Conservation (phyloP, 2,329 filamentous ascomycete species). For the Alternaria sp. region DNA sequence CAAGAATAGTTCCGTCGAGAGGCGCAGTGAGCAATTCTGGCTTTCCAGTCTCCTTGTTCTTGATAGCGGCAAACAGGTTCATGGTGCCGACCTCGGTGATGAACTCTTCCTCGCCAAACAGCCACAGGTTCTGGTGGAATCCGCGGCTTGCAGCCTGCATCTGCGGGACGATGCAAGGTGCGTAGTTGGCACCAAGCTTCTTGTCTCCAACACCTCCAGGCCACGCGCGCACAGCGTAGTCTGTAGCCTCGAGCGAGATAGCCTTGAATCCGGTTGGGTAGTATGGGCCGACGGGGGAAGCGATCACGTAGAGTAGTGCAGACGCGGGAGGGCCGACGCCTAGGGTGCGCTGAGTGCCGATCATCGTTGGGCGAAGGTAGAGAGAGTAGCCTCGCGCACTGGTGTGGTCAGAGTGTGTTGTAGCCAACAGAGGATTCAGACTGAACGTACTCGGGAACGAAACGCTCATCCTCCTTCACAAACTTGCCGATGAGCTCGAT, state of each 20-base stretch:
- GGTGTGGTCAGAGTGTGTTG: constrained; percentile 13
- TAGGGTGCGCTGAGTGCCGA: constrained; percentile 93
- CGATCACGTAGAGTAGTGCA: constrained; percentile 92
- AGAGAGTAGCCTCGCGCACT: constrained; percentile 83
- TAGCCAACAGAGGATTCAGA: background rate
- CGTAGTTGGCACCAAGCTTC: constrained; percentile 98
- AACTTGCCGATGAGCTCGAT: constrained; percentile 84
- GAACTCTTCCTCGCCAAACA: constrained; percentile 94
- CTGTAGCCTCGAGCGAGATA: constrained; percentile 90
- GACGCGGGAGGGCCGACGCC: constrained; percentile 92
- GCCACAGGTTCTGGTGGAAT: constrained; percentile 98
- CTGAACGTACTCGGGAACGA: constrained; percentile 76
- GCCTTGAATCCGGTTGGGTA: constrained; percentile 99
- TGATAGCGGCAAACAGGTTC: constrained; percentile 92
- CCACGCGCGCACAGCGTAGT: constrained; percentile 97
- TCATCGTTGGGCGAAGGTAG: constrained; percentile 95
- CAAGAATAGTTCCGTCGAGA: constrained; percentile 93
- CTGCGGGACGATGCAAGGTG: constrained; percentile 98
- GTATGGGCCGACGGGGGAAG: constrained; percentile 95
- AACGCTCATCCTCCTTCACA: constrained; percentile 80
- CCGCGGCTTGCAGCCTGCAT: constrained; percentile 87
- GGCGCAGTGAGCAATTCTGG: constrained; percentile 95
- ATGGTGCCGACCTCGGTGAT: constrained; percentile 98
- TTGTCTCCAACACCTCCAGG: constrained; percentile 96
- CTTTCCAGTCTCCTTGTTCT: constrained; percentile 84